Evolutionary conservation across 352 stramenopile species (phyloP), one percentile per base, ranked within the genome.

Genomic region (Globisporangium spiculum): DNA sequence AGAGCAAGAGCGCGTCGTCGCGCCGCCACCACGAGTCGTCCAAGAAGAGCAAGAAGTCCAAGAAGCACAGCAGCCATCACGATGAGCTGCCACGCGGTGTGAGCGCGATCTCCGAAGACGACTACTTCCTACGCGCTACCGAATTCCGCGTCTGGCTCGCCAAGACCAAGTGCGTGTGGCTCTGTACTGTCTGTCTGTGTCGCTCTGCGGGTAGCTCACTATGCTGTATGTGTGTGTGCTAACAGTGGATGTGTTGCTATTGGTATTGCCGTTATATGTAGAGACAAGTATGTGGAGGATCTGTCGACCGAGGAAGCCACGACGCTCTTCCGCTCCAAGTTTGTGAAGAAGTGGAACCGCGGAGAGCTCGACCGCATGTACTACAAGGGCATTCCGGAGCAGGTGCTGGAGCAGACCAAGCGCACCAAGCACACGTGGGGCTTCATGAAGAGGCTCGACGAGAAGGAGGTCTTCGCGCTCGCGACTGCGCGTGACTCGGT

Each of bases 121-220:
- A 94, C 70, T 94, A 85, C 72, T 94, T 91, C 66, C 50, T 86
- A 63, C 76, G 75, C 9, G 75, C 83, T 30, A 83, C 72, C 4
- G 83, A 94, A 61, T 94, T 94, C 60, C 82, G 86, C 56, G 81
- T 92, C 22, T 94, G 86, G 86, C 75, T 94, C 48, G 72, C 77
- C 16, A 79, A 84, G 65, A 73, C 68, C 2, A 86, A 88, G 80
- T 84, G 20, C 30, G 71, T 72, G 4, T 30, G 24, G 9, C 52
- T 48, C 38, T 32, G 30, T 32, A 32, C 30, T 32, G 30, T 32
- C 30, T 32, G 30, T 48, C 38, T 44, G 36, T 44, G 36, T 44
- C 12, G 36, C 36, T 44, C 36, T 44, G 2, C 36, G 10, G 12
- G 36, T 44, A 12, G 10, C 12, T n/a, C 38, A 20, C 38, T 7